Evolutionary conservation across 106 monocot species (phyloP), one percentile per base, ranked within the genome.

Genomic region (Platanthera guangdongensis): DNA sequence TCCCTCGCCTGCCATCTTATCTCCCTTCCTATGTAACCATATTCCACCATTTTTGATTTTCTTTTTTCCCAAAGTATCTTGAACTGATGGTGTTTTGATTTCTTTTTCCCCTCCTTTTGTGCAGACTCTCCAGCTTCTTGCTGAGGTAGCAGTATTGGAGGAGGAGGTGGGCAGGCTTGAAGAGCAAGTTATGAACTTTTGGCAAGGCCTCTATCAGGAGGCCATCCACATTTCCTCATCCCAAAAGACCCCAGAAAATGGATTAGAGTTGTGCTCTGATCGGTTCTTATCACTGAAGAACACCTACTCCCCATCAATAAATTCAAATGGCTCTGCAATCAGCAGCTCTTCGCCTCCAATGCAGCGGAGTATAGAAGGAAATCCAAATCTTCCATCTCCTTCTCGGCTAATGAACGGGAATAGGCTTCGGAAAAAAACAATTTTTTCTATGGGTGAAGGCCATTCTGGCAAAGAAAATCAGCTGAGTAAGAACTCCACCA

Each of bases 111-210:
- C 74, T 70, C 52, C 16, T 21, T 14, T 7, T 14, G 67, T 51
- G 60, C 88, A 91, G 97, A 94, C 84, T 25, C 68, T 99, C 67
- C 91, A 91, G 83, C 94, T 99, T 68, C 81, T 99, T 9, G 97
- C 91, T n/a, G 97, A 99, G 74, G 94, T 99, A 8, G 97, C 97
- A 1, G 86, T 94, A 2, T 76, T 99, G 71, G 97, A 99, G 57
- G 97, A 99, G 73, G 97, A 99, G 68, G 97, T 99, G 15, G 87
- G 85, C 13, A 75, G 94, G 54, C 91, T 99, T n/a, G 97, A 99
- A 85, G 94, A 94, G 28, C 91, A 99, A 75, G 89, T 99, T 21
- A 85, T 94, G 62, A 89, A 88, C 84, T 89, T 89, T 79, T 55
- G 97, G 80, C 89, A 94, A 74, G 86, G 88, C 4, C 86, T 99